Evolutionary conservation across 164 flowering plant genomes (phyloP), one percentile per base, ranked within the genome.

Genomic region (Umbilicus rupestris): DNA sequence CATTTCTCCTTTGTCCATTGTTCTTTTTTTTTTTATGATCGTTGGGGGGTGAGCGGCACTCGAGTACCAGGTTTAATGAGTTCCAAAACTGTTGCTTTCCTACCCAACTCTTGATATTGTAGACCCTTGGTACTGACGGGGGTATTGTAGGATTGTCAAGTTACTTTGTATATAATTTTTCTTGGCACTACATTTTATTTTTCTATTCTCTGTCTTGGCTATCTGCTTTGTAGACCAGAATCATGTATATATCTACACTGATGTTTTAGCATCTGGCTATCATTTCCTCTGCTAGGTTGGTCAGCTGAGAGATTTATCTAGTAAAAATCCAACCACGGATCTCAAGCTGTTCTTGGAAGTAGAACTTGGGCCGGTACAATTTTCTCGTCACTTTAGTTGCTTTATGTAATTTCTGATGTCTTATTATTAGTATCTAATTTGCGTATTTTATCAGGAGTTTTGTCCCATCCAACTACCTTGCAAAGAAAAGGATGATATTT

Each of bases 271-370:
- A 28, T 15, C 19, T 55, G 24, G n/a, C n/a, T n/a, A n/a, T 26
- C 14, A 55, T 19, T 69, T 80, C 46, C 5, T 22, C 28, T 74
- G 24, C 44, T 75, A 89, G 96, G 96, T 89, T 75, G 96, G 96
- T 58, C 92, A 87, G 65, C 71, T 89, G 73, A 85, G 86, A 72
- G 92, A 89, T 69, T 84, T 79, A 20, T 87, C 86, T 63, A 87
- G 82, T 76, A 89, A 89, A 71, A 68, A 78, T 44, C 82, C 84
- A 60, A 85, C 79, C 79, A 92, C 90, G 37, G 96, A 89, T 63
- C 68, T 89, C 7, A 89, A 85, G 81, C 69, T 89, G 75, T 87
- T 87, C 79, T 75, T 89, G 86, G 96, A 89, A 81, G 83, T 89
- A 19, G 96, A 84, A 66, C 64, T 76, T 75, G 96, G 96, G 35